phyloP scores from a whole-genome alignment of 2,329 filamentous ascomycete species.

The Neoarthrinium moseri region DNA sequence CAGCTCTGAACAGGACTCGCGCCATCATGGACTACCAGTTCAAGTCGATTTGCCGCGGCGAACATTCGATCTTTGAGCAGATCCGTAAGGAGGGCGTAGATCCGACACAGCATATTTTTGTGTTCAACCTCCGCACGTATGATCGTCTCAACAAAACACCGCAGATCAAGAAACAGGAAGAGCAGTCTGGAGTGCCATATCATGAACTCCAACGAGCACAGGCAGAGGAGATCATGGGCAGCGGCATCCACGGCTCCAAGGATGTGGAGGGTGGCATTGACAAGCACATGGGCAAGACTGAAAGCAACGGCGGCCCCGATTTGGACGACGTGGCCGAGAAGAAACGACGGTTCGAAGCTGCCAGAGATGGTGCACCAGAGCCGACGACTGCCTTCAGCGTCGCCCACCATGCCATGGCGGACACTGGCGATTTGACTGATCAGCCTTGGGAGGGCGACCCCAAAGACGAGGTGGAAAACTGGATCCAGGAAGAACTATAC shows the following conservation, averaged over 20 bases:
- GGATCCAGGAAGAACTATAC: slow-evolving; percentile 95
- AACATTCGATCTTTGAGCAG: slow-evolving; percentile 85
- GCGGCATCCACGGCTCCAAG: slow-evolving; percentile 62
- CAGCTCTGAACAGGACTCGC: too few species aligned
- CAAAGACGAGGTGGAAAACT: slow-evolving; percentile 78
- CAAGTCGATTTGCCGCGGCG: slow-evolving; percentile 89
- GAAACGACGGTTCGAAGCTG: slow-evolving; percentile 53
- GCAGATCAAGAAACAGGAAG: slow-evolving; percentile 70
- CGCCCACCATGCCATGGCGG: slow-evolving; percentile 81
- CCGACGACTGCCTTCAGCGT: slow-evolving; percentile 48
- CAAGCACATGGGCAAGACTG: slow-evolving; percentile 44
- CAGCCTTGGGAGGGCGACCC: slow-evolving; percentile 76
- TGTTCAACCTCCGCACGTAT: slow-evolving; percentile 92
- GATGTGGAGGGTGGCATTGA: slow-evolving; percentile 46
- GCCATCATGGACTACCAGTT: slow-evolving; percentile 99
- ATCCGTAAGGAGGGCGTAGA: slow-evolving; percentile 74
- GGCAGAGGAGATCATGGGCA: slow-evolving; percentile 83
- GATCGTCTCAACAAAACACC: slow-evolving; percentile 86
- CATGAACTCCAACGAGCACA: slow-evolving; percentile 84
- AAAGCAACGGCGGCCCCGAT: slow-evolving; percentile 16
- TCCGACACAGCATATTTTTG: slow-evolving; percentile 77
- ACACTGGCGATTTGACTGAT: slow-evolving; percentile 57
- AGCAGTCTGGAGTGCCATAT: slow-evolving; percentile 80
- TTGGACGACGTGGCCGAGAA: slow-evolving; percentile 34
- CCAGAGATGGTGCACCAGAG: slow-evolving; percentile 33